phyloP scores from a whole-genome alignment of 768 basidiomycete species.

The Agrocybe praecox region DNA sequence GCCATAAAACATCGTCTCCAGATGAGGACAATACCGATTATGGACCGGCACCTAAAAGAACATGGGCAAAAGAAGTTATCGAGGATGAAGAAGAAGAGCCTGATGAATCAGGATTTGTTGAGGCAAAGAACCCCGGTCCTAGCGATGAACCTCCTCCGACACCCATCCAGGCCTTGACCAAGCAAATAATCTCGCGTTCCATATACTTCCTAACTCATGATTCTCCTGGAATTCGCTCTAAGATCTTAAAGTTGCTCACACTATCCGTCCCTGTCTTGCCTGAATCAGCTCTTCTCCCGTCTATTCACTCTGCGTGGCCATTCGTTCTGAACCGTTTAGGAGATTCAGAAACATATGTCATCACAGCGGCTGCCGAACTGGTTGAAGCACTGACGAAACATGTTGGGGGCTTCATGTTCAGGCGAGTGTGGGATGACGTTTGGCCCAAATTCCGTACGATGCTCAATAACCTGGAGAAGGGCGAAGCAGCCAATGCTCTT shows the following conservation, averaged over 20 bases:
- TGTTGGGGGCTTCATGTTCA: constrained; percentile 84
- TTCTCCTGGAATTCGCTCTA: constrained; percentile 83
- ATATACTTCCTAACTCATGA: constrained; percentile 90
- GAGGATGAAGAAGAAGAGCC: constrained; percentile 17
- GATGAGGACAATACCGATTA: constrained; percentile 49
- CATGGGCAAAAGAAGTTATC: constrained; percentile 46
- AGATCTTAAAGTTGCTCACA: constrained; percentile 75
- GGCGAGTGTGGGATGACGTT: constrained; percentile 86
- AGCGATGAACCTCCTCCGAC: constrained; percentile 59
- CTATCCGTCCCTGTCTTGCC: constrained; percentile 73
- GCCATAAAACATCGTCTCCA: constrained; percentile 34
- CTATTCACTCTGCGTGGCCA: constrained; percentile 93
- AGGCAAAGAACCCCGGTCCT: constrained; percentile 29
- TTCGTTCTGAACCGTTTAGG: constrained; percentile 83
- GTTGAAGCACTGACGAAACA: constrained; percentile 71
- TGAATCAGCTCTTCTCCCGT: constrained; percentile 77
- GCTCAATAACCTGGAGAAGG: constrained; percentile 59
- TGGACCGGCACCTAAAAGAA: constrained; percentile 58
- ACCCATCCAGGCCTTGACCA: constrained; percentile 73
- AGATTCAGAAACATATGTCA: constrained; percentile 78
- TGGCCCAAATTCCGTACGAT: constrained; percentile 84
- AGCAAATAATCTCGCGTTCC: constrained; percentile 85
- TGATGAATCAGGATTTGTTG: neutral
- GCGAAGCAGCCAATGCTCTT: constrained; percentile 69
- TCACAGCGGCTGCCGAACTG: constrained; percentile 72